Base-by-base conservation (phyloP, 441 rosid genomes). In the Aquilaria agallochum region DNA sequence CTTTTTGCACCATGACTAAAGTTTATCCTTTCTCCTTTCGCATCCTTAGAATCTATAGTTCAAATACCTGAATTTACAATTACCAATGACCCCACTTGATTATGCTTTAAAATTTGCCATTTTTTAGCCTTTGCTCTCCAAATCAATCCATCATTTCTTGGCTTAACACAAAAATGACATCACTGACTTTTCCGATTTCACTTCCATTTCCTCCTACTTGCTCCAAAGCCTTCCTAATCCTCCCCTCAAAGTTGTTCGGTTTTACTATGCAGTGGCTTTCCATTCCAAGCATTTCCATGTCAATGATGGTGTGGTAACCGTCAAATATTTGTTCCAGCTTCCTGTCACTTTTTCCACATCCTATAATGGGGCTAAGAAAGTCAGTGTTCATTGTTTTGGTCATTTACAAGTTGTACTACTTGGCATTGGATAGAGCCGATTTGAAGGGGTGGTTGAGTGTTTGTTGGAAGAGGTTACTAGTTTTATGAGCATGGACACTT, bases 401-500 rank as follows among this genome's bases (percentile, higher is more conserved):
- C 34, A 68, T 91, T 31, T 78, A 72, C 49, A 77, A 84, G 71
- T 44, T 91, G 65, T 76, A 52, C 66, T 63, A 59, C 52, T 49
- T 72, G 33, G 71, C 60, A 57, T 2, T 56, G 27, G 68, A 56
- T 13, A 53, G 56, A 46, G 58, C 32, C 42, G 58, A 46, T 14
- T 53, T 59, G 48, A 73, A 63, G 65, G 51, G 57, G 94, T 83
- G 7, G 72, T 70, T 6, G 82, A 76, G 75, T 64, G 71, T 53
- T 78, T 85, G 72, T 49, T 86, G 65, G 92, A 86, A 55, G 79
- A 72, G 53, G 59, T 82, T 50, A 53, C 77, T n/a, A 75, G 85
- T 63, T 91, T 81, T 58, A 64, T 91, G 75, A 70, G 97, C 98
- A 90, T 0, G 96, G 97, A 58, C 47, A 79, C 5, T 80, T 74